Conservation (phyloP, 306 rosid species). For the Alnus rubra region DNA sequence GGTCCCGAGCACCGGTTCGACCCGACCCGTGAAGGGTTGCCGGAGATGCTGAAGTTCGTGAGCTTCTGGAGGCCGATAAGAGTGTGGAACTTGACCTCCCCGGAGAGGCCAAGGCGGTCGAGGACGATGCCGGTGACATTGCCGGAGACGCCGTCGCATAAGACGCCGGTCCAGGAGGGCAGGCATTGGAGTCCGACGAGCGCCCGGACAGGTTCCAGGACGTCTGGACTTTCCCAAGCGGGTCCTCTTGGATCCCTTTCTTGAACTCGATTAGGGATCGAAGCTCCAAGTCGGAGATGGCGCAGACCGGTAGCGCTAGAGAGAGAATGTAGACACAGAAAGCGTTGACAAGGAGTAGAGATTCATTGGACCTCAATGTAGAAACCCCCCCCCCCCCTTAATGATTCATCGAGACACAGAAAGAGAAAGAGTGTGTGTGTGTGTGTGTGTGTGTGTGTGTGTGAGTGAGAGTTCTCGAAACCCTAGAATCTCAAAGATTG, state of each 20-base stretch:
- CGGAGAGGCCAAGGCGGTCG: conserved; percentile 52
- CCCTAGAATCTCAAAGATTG: conserved; percentile 48
- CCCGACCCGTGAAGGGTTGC: conserved; percentile 74
- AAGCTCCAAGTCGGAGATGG: conserved; percentile 60
- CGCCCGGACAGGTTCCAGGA: conserved; percentile 48
- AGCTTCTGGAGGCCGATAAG: conserved; percentile 61
- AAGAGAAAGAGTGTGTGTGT: not conserved
- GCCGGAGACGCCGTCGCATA: conserved; percentile 59
- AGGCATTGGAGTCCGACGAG: conserved; percentile 7
- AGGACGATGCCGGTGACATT: conserved; percentile 68
- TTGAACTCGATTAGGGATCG: conserved; percentile 84
- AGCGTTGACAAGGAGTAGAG: conserved; percentile 23
- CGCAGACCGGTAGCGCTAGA: conserved; percentile 13
- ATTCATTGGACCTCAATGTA: conserved; percentile 63
- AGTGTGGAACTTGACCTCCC: conserved; percentile 80
- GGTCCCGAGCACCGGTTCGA: conserved; percentile 71
- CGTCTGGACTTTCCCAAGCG: conserved; percentile 33
- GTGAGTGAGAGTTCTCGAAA: conserved; percentile 33
- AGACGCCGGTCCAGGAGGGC: conserved; percentile 68
- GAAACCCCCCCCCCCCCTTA: conserved; percentile 40
- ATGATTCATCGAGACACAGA: conserved; percentile 43
- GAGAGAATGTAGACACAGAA: conserved; percentile 19
- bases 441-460: conserved; percentile 1
- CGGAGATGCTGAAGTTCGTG: conserved; percentile 62
- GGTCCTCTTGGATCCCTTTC: conserved; percentile 76